phyloP scores from a whole-genome alignment of 768 basidiomycete genomes.

The Pisolithus marmoratus region DNA sequence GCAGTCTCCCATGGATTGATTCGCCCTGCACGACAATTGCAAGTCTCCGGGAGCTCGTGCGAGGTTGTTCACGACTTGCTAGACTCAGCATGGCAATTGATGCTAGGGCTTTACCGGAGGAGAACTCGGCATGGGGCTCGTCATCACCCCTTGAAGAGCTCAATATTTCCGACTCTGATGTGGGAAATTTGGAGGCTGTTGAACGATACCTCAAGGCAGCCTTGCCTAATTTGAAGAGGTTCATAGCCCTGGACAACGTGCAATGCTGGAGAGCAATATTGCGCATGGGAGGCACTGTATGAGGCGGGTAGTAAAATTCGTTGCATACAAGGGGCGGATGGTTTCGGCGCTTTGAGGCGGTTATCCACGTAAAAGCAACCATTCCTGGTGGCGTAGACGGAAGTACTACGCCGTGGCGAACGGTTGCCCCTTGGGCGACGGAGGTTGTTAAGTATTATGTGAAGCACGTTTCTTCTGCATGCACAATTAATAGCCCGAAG shows the following conservation, averaged over 20 bases:
- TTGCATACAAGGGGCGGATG: too few species aligned
- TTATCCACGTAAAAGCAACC: too few species aligned
- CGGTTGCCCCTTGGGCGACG: too few species aligned
- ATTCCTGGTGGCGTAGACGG: too few species aligned
- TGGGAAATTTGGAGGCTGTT: conserved; percentile 19
- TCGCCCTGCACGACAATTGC: conserved; percentile 13
- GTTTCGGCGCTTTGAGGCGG: too few species aligned
- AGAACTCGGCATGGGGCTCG: neutral
- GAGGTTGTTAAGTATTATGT: too few species aligned
- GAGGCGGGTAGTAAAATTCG: too few species aligned
- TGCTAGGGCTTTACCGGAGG: conserved; percentile 7
- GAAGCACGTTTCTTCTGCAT: too few species aligned
- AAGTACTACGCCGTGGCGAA: too few species aligned
- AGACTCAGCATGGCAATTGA: conserved; percentile 22
- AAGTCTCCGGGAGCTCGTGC: conserved; percentile 18
- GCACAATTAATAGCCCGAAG: too few species aligned
- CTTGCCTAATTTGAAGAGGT: conserved; percentile 17
- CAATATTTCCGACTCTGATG: conserved; percentile 25
- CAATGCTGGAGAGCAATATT: too few species aligned
- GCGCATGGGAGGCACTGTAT: too few species aligned
- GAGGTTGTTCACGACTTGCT: conserved; percentile 13
- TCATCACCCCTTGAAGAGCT: conserved; percentile 18
- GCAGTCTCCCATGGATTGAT: conserved; percentile 25
- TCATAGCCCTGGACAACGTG: neutral
- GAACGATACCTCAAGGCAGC: conserved; percentile 20